A percentile compares a stretch with the other conserved stretches of the same genome.
Conservation (phyloP, 176 grass and related monocot genomes). For the Ensete ventricosum region DNA sequence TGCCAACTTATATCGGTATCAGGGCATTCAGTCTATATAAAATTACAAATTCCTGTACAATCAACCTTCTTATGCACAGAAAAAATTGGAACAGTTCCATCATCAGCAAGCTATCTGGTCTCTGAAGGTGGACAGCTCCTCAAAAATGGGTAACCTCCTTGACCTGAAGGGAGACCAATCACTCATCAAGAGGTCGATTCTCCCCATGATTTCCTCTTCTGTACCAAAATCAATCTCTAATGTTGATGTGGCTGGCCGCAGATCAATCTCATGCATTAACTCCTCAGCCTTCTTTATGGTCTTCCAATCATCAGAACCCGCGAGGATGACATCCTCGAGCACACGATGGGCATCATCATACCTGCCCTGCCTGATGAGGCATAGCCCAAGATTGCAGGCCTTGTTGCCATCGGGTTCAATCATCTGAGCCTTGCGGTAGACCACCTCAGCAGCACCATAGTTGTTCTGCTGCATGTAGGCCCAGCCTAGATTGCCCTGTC, state of each 20-base stretch:
- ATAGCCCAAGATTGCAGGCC: constrained; percentile 69
- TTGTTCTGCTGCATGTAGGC: constrained; percentile 91
- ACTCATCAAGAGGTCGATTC: constrained; percentile 43
- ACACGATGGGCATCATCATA: constrained; percentile 36
- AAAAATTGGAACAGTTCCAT: neutral
- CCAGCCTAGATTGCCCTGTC: constrained; percentile 93
- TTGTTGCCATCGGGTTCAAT: constrained; percentile 82
- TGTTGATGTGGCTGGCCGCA: neutral
- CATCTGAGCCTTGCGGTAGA: constrained; percentile 60
- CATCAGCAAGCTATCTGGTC: constrained; percentile 85
- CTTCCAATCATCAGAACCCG: constrained; percentile 43
- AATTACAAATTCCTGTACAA: no score
- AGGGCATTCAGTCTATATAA: no score
- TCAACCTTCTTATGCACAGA: no score
- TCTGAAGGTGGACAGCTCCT: constrained; percentile 60
- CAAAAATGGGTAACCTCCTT: constrained; percentile 83
- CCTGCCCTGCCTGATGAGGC: constrained; percentile 54
- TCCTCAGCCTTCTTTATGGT: constrained; percentile 44
- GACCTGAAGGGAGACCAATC: constrained; percentile 68
- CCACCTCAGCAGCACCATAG: constrained; percentile 56
- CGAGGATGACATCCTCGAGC: constrained; percentile 36
- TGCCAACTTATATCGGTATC: no score
- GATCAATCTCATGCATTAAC: constrained; percentile 38
- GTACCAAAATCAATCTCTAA: constrained; percentile 31
- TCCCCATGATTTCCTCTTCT: constrained; percentile 59